Evolutionary conservation across 371 early-diverging fungal species (phyloP), one percentile per base, ranked within the genome.

Genomic region (Rhizopus delemar): DNA sequence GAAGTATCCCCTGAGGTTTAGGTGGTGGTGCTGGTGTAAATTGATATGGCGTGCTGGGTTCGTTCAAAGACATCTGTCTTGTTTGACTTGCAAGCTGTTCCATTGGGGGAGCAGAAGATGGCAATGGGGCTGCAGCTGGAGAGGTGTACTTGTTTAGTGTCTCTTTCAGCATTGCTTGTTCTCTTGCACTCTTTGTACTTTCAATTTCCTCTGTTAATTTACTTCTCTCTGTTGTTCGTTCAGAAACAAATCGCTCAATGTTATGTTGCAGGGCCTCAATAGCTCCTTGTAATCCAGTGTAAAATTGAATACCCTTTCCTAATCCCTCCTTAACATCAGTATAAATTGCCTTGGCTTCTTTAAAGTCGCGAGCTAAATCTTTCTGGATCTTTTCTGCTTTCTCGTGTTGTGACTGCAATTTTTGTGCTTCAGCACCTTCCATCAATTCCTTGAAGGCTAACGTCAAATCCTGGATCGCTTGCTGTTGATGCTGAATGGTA

Each of bases 271-370:
- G 80, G 16, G 81, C 70, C 33, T 83, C 84, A 8, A 92, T 79
- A 35, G 88, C 70, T 12, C 87, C 90, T 12, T 77, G 73, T 50
- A 94, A 59, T 53, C 87, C 85, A 13, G 84, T 75, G 60, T 96
- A 96, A 63, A 92, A 96, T 48, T 86, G 80, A n/a, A 89, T 77
- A 0, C 93, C 94, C 59, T 86, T 83, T 12, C 73, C 80, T 48
- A 89, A 60, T 1, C 89, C 90, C 39, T 89, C 89, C 60, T 86
- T 88, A 39, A 87, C 78, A n/a, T 83, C 78, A 33, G 65, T 48
- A 63, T 89, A 91, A 5, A 74, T 69, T 11, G 78, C 66, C 34
- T 62, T 75, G 3, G 89, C 89, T 52, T 84, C 85, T 29, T 75
- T 63, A 56, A 92, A 80, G 53, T 86, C 78, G 31, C 79, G 75